Conservation (phyloP, 257 asterid species). For the Solanum habrochaites region DNA sequence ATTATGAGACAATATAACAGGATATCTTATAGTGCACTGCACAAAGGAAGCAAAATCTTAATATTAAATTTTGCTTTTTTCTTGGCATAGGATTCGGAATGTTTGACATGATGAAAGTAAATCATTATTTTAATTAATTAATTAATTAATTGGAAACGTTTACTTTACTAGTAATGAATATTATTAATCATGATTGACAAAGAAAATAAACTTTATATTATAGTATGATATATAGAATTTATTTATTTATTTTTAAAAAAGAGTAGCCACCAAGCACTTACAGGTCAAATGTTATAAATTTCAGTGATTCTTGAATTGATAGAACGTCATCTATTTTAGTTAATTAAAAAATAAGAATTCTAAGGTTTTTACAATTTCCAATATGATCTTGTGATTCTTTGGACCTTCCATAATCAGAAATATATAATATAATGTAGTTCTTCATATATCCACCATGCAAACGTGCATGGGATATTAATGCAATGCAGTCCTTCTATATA, state of each 20-base stretch:
- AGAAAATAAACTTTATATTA: neutral
- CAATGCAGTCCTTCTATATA: neutral
- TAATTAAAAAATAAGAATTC: neutral
- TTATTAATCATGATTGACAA: neutral
- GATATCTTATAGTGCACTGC: slow-evolving; percentile 1
- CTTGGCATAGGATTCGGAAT: neutral
- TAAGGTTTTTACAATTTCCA: slow-evolving; percentile 36
- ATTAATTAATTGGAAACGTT: neutral
- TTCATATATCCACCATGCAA: slow-evolving; percentile 4
- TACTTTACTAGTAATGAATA: neutral
- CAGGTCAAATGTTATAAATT: slow-evolving; percentile 27
- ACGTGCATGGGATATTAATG: neutral
- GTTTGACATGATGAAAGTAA: neutral
- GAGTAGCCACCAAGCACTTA: neutral
- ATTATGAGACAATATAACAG: neutral
- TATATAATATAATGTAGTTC: neutral
- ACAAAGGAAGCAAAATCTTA: slow-evolving; percentile 27
- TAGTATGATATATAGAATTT: neutral
- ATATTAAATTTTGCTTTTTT: neutral
- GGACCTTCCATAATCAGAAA: slow-evolving; percentile 17
- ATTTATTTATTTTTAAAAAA: no score
- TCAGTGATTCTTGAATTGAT: slow-evolving; percentile 49
- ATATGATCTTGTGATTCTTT: slow-evolving; percentile 11
- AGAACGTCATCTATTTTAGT: slow-evolving; percentile 12
- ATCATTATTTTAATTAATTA: neutral